Evolutionary conservation across 441 rosid genomes (phyloP).

Genomic region (Erodium texanum): DNA sequence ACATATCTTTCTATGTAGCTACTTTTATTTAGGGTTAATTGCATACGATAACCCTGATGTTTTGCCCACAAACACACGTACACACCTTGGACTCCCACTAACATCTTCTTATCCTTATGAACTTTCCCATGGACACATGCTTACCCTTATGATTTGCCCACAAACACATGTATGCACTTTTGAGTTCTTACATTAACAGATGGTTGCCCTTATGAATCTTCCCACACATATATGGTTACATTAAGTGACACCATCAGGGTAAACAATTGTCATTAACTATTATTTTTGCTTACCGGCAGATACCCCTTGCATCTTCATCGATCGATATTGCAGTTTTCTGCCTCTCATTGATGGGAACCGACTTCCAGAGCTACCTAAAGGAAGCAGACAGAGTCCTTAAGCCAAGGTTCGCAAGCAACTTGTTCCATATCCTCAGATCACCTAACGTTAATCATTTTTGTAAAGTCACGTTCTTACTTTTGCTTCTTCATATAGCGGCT

Average conservation of each 20-base stretch:
- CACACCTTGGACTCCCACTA: too few relatives aligned
- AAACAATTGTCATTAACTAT: background rate
- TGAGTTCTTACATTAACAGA: too few relatives aligned
- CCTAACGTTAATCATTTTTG: background rate
- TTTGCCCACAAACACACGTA: too few relatives aligned
- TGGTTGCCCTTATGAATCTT: too few relatives aligned
- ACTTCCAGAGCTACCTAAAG: constrained; percentile 56
- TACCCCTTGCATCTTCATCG: constrained; percentile 50
- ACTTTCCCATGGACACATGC: too few relatives aligned
- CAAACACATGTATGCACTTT: too few relatives aligned
- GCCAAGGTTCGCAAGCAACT: constrained; percentile 41
- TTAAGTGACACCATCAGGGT: background rate
- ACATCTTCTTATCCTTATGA: too few relatives aligned
- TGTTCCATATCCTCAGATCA: too few relatives aligned
- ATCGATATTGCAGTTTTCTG: constrained; percentile 81
- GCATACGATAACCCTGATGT: too few relatives aligned
- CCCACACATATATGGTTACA: too few relatives aligned
- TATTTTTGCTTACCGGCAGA: constrained; percentile 35
- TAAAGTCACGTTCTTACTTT: background rate
- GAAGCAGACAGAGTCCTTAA: constrained; percentile 86
- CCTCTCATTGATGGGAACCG: constrained; percentile 89
- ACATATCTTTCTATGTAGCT: background rate
- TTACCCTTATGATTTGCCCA: too few relatives aligned
- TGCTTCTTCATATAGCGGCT: constrained; percentile 41
- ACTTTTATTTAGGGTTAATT: background rate